Evolutionary conservation across 768 basidiomycete species (phyloP), one percentile per base, ranked within the genome.

Genomic region (Amanita rubescens): DNA sequence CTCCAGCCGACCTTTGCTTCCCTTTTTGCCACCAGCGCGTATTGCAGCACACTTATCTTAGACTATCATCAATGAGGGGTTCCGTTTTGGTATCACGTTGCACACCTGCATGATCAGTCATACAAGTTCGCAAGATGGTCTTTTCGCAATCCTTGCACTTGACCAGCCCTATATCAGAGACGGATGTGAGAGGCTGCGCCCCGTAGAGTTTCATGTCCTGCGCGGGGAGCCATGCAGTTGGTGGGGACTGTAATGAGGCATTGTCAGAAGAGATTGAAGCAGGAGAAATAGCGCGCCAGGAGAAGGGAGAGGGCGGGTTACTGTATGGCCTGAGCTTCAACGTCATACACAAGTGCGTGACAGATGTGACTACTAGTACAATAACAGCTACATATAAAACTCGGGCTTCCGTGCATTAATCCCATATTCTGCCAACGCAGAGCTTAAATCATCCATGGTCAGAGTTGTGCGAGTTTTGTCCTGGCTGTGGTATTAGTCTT

Each of bases 381-480:
- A n/a, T n/a, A n/a, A n/a, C n/a, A 49, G 58, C 66, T 72, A 93
- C 69, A 93, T 76, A 69, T 88, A 97, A 69, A 93, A 97, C 56
- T 97, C 94, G 14, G 95, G 93, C 61, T 96, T 95, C 65, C 87
- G 84, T 12, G 91, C 79, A 59, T 88, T 94, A 62, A 99, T 92
- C 5, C 95, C 95, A 62, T 98, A 96, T 68, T 99, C 96, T n/a
- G 79, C 78, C 30, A 99, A 78, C 1, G 96, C 96, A 5, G 92
- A 76, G 55, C 88, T 90, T 33, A 99, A 76, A 65, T 99, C 96
- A 50, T 99, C 96, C 94, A 98, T 97, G 17, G 92, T 96, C 58
- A 99, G 70, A 0, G 93, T 90, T 37, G 95, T 97, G 57, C 90
- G 83, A 37, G 91, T 94, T 64, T 94, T 90, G 63, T 92, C 90